These are phyloP conservation scores for Remersonia thermophila DNA, from an alignment of 2,329 filamentous ascomycete species.

Conservation along the genomic window DNA sequence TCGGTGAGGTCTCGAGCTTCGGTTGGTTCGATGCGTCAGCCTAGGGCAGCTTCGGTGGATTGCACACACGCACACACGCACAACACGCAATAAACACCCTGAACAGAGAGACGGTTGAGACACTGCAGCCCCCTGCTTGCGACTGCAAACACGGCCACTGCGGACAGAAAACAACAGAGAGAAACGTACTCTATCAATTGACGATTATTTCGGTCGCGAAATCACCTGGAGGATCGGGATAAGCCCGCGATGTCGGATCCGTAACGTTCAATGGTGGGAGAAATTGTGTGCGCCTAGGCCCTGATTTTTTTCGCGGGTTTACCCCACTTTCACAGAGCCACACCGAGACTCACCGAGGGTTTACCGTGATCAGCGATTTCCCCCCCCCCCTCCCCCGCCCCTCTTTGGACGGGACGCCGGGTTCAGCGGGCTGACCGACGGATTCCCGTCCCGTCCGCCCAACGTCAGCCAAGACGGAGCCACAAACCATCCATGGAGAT, in stretches of 20 bases:
- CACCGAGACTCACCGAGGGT: conserved; percentile 11
- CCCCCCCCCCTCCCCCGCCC: too few species aligned
- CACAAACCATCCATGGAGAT: too few species aligned
- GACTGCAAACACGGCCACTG: not conserved
- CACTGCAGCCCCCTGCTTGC: not conserved
- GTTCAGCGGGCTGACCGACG: too few species aligned
- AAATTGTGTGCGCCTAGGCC: conserved; percentile 21
- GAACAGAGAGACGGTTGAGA: not conserved
- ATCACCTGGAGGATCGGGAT: conserved; percentile 14
- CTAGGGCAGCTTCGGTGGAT: conserved; percentile 8
- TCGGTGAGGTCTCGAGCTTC: conserved; percentile 15
- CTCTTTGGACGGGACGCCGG: too few species aligned
- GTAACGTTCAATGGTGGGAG: conserved; percentile 17
- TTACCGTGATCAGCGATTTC: too few species aligned
- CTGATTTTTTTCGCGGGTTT: conserved; percentile 19
- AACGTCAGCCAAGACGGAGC: too few species aligned
- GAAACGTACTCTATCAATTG: conserved; percentile 15
- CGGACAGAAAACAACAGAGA: not conserved
- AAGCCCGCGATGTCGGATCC: conserved; percentile 17
- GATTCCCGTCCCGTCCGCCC: too few species aligned
- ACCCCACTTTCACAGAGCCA: conserved; percentile 14
- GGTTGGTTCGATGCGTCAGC: conserved; percentile 11
- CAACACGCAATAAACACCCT: too few species aligned
- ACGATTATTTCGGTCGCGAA: conserved; percentile 10
- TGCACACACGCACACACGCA: conserved; percentile 1